Base-by-base conservation (phyloP, 352 stramenopile species). In the Phytopythium chamaehyphon region DNA sequence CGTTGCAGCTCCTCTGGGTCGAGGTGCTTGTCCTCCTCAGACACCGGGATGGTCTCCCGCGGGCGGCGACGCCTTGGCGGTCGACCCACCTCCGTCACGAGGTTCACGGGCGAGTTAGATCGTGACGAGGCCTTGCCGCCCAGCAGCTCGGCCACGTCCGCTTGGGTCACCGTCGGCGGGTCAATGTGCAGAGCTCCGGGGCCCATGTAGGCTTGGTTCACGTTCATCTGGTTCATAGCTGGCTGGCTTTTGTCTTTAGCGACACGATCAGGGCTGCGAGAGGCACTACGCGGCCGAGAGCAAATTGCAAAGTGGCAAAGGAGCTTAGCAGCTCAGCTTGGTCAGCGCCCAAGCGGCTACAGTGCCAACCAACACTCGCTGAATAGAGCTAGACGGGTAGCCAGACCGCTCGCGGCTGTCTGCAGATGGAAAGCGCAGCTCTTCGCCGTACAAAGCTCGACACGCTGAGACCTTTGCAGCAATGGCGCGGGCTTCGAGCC, bases 1-100 rank as follows among this genome's bases (percentile, higher is more conserved):
- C 80, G 80, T 55, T 76, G 71, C 28, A 88, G 62, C 51, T 88
- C 74, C 24, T 69, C 62, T 24, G 67, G 66, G 63, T 69, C 69
- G 28, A 88, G 52, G 7, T 33, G 47, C 1, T 51, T 57, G n/a
- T 75, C 55, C 51, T 81, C 62, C 47, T 80, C 68, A 1, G 76
- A 62, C 15, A 86, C 77, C 2, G 79, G 72, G 24, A 79, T 78
- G 7, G 59, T 68, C 57, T 62, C 59, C 21, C 76, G 76, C 14
- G 66, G 64, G 45, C 68, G 65, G 7, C 70, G 64, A 23, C 67
- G 67, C 12, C 62, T 57, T 16, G 55, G 51, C 23, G 51, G 59
- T 15, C 59, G 66, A 24, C 63, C 59, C n/a, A 71, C 50, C 57
- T 53, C 23, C 6, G 47, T 45, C 36, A 45, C 31, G 9, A 26